A percentile compares a stretch with the other conserved stretches of the same genome.
phyloP scores from a whole-genome alignment of 1,284 basidiomycete genomes.

The Puccinia coronata region DNA sequence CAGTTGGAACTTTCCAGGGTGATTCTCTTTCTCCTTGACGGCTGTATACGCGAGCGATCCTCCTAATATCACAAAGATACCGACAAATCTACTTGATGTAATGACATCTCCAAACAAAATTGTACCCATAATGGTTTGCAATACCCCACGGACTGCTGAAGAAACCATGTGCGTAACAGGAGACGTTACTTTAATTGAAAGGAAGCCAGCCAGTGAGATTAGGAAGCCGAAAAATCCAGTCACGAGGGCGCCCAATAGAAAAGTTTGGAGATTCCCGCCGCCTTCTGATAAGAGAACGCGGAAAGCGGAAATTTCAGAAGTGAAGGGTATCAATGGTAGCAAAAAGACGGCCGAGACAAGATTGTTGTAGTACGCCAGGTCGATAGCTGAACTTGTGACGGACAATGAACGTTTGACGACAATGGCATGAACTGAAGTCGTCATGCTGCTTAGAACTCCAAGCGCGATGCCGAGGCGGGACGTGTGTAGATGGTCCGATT shows the following conservation, averaged over 20 bases:
- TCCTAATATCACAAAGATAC: conserved; percentile 73
- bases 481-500: conserved; percentile 51
- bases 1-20: background rate
- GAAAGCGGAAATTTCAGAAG: conserved; percentile 64
- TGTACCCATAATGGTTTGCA: conserved; percentile 73
- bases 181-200: conserved; percentile 72
- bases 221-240: conserved; percentile 74
- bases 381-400: conserved; percentile 69
- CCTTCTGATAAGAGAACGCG: conserved; percentile 57
- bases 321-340: conserved; percentile 66
- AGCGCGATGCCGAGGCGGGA: conserved; percentile 62
- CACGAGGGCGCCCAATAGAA: conserved; percentile 67
- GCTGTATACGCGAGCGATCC: conserved; percentile 57
- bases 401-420: conserved; percentile 71
- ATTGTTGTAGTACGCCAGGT: conserved; percentile 75
- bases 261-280: conserved; percentile 58
- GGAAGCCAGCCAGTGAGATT: conserved; percentile 69
- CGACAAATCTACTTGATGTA: conserved; percentile 71
- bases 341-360: conserved; percentile 68
- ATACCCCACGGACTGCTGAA: conserved; percentile 74
- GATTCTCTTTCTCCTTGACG: conserved; percentile 55
- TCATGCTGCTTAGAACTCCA: conserved; percentile 70
- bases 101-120: conserved; percentile 76
- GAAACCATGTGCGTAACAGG: conserved; percentile 76
- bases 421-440: conserved; percentile 72